These are phyloP conservation scores for Russula dissimulans DNA, from an alignment of 768 basidiomycete species.

Conservation along the genomic window DNA sequence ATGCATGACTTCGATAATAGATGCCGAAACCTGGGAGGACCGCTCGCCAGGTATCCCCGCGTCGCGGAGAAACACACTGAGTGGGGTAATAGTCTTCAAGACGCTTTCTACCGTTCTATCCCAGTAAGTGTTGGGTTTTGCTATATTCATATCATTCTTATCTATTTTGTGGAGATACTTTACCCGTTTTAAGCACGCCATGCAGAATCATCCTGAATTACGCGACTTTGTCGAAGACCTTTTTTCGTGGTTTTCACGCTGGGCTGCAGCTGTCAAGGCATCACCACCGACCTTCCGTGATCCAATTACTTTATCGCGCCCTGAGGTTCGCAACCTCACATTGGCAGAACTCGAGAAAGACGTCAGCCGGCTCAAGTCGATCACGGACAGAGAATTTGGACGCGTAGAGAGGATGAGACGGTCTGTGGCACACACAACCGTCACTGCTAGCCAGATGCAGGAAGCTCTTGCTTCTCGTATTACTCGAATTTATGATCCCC, in stretches of 20 bases:
- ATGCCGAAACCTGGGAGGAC: slow-evolving; percentile 23
- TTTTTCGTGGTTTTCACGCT: slow-evolving; percentile 36
- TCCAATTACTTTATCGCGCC: slow-evolving; percentile 27
- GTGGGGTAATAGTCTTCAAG: slow-evolving; percentile 26
- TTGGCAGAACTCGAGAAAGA: slow-evolving; percentile 29
- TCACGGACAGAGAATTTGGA: slow-evolving; percentile 43
- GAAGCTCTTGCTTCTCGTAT: slow-evolving; percentile 34
- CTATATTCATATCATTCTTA: neutral
- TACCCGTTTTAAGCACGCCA: slow-evolving; percentile 48
- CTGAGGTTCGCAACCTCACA: slow-evolving; percentile 31
- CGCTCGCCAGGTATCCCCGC: slow-evolving; percentile 2
- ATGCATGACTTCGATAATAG: slow-evolving; percentile 24
- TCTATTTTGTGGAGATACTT: slow-evolving; percentile 33
- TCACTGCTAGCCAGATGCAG: slow-evolving; percentile 20
- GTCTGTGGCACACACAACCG: neutral
- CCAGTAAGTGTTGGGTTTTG: slow-evolving; percentile 12
- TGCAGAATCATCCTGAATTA: slow-evolving; percentile 38
- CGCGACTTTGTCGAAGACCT: slow-evolving; percentile 34
- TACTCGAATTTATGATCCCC: slow-evolving; percentile 41
- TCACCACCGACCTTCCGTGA: slow-evolving; percentile 39
- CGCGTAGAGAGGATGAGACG: slow-evolving; percentile 24
- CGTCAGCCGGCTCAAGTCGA: slow-evolving; percentile 29
- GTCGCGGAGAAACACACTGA: slow-evolving; percentile 15
- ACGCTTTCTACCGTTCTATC: slow-evolving; percentile 21
- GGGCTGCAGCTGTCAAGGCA: slow-evolving; percentile 35